Conservation (phyloP, 495 filamentous ascomycete genomes). For the Tuber magnatum region DNA sequence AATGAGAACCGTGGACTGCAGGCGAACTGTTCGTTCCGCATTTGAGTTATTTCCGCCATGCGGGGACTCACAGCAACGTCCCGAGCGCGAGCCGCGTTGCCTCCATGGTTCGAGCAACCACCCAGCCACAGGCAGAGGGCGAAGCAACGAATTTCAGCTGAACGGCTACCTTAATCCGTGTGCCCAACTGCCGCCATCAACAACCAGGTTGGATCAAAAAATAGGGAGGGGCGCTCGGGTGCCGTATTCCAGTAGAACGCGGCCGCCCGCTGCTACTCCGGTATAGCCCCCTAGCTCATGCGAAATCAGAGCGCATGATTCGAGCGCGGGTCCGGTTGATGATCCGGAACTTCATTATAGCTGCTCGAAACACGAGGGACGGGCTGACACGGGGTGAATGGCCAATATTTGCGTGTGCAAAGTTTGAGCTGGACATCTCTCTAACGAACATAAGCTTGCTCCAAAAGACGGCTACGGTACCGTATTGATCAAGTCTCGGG, state of each 20-base stretch:
- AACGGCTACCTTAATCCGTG: background rate
- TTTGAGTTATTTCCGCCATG: background rate
- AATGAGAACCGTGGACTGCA: background rate
- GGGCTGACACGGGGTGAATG: background rate
- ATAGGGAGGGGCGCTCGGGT: background rate
- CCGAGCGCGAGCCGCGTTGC: background rate
- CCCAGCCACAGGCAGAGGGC: background rate
- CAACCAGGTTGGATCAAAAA: background rate
- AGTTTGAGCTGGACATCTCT: background rate
- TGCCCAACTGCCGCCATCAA: background rate
- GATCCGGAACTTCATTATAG: background rate
- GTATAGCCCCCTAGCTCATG: background rate
- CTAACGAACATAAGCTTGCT: background rate
- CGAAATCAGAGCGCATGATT: background rate
- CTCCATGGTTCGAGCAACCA: background rate
- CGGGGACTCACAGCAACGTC: background rate
- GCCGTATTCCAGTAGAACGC: too few species aligned
- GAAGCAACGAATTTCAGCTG: background rate
- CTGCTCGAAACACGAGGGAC: background rate
- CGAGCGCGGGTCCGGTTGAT: background rate
- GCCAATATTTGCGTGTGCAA: background rate
- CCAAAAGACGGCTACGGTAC: background rate
- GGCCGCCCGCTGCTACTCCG: too few species aligned
- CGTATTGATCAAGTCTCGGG: background rate
- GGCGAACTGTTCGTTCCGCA: background rate